Conservation (phyloP, 2,329 filamentous ascomycete species). For the Coleophoma cylindrospora region DNA sequence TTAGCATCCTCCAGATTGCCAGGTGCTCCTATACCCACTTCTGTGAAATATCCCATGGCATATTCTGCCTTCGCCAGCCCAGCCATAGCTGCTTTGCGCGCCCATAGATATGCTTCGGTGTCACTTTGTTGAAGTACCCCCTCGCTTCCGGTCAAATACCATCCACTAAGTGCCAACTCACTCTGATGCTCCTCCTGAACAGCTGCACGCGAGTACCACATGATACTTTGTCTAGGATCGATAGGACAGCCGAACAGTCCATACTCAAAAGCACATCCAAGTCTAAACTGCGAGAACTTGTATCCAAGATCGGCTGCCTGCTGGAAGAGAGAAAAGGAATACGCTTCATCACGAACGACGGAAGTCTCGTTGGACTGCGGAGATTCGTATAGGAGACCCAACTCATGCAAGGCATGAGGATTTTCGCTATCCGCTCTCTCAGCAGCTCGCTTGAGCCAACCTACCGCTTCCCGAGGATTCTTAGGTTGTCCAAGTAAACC, state of each 20-base stretch:
- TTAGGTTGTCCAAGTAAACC: constrained; percentile 82
- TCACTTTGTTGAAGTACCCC: constrained; percentile 88
- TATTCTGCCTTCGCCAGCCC: constrained; percentile 93
- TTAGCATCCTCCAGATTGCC: constrained; percentile 92
- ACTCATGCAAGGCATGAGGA: constrained; percentile 89
- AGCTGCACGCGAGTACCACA: constrained; percentile 90
- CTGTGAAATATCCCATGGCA: constrained; percentile 96
- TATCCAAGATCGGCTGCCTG: constrained; percentile 86
- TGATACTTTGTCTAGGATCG: constrained; percentile 79
- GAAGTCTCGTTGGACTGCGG: constrained; percentile 51
- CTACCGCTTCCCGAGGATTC: constrained; percentile 80
- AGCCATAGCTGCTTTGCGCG: constrained; percentile 82
- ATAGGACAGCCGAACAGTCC: constrained; percentile 77
- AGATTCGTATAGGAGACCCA: constrained; percentile 61
- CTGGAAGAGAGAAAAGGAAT: constrained; percentile 76
- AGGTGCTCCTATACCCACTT: constrained; percentile 85
- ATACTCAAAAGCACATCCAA: constrained; percentile 87
- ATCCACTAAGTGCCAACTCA: constrained; percentile 79
- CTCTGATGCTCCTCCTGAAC: constrained; percentile 92
- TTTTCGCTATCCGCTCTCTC: constrained; percentile 86
- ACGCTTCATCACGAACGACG: constrained; percentile 75
- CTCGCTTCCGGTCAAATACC: constrained; percentile 90
- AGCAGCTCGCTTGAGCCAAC: constrained; percentile 89
- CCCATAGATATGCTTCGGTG: constrained; percentile 96
- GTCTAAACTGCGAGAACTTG: constrained; percentile 88